Evolutionary conservation across 805 yeast species (phyloP).

Genomic region (Metschnikowia anglica): DNA sequence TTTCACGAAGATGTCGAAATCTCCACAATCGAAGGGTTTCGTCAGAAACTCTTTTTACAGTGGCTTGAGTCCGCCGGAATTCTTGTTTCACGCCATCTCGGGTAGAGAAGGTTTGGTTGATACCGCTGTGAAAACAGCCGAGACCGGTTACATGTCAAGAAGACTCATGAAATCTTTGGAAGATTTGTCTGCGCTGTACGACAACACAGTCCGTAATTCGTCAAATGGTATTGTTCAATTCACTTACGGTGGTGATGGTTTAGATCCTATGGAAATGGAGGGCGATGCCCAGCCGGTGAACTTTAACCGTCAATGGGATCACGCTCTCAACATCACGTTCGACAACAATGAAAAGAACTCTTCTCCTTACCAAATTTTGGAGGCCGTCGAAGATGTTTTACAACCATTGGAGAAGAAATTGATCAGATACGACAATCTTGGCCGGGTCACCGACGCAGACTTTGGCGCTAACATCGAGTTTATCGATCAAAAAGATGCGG

Average conservation of each 20-base stretch:
- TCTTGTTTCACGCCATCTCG: slow-evolving; percentile 99
- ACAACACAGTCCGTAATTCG: slow-evolving; percentile 91
- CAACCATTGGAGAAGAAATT: slow-evolving; percentile 59
- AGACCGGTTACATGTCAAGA: slow-evolving; percentile 98
- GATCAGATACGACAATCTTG: slow-evolving; percentile 71
- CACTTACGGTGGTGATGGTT: slow-evolving; percentile 97
- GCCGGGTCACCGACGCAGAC: slow-evolving; percentile 47
- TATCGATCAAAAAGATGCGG: slow-evolving; percentile 86
- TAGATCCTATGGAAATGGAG: slow-evolving; percentile 98
- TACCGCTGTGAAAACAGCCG: slow-evolving; percentile 99
- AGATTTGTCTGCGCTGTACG: slow-evolving; percentile 91
- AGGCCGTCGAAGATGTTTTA: slow-evolving; percentile 54
- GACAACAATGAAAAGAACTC: slow-evolving; percentile 53
- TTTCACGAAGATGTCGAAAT: slow-evolving; percentile 90
- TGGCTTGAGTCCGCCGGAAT: slow-evolving; percentile 98
- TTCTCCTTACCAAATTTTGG: slow-evolving; percentile 66
- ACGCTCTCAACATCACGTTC: slow-evolving; percentile 73
- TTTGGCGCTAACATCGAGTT: slow-evolving; percentile 53
- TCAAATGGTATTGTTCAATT: slow-evolving; percentile 96
- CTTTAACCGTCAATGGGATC: slow-evolving; percentile 92
- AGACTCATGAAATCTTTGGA: slow-evolving; percentile 96
- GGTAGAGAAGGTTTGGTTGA: slow-evolving; percentile 99
- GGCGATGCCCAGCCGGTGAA: slow-evolving; percentile 98
- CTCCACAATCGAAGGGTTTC: slow-evolving; percentile 97
- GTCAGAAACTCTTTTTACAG: slow-evolving; percentile 95